Conservation (phyloP, 768 basidiomycete genomes). For the Sutorius australiensis region DNA sequence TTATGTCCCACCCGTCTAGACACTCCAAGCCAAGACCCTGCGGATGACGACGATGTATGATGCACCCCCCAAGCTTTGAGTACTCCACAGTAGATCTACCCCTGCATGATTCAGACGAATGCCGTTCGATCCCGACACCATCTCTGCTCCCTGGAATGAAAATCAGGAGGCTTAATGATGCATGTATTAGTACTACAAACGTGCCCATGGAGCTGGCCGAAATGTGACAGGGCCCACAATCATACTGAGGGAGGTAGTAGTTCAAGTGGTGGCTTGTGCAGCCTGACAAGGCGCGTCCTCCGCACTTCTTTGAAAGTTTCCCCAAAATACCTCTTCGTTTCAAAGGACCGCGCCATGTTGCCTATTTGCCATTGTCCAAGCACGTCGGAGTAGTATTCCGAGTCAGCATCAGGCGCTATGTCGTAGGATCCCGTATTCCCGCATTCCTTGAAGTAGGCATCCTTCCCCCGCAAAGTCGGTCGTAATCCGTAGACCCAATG, state of each 20-base stretch:
- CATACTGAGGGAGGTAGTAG: neutral
- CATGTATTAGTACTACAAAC: constrained; percentile 16
- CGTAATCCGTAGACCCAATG: constrained; percentile 52
- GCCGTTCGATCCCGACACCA: constrained; percentile 4
- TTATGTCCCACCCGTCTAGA: neutral
- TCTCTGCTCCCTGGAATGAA: constrained; percentile 2
- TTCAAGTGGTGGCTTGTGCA: constrained; percentile 2
- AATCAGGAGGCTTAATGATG: constrained; percentile 2
- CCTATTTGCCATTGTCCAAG: constrained; percentile 60
- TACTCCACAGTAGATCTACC: constrained; percentile 7
- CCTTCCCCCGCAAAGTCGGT: constrained; percentile 53
- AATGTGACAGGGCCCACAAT: neutral
- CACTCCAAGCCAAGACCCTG: neutral
- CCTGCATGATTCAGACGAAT: constrained; percentile 5
- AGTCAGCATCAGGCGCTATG: constrained; percentile 45
- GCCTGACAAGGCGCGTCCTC: constrained; percentile 37
- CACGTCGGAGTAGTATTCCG: constrained; percentile 50
- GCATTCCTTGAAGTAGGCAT: constrained; percentile 47
- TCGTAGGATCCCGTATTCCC: constrained; percentile 48
- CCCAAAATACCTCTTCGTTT: constrained; percentile 67
- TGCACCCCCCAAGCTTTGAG: constrained; percentile 10
- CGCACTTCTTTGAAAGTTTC: constrained; percentile 49
- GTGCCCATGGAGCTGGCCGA: neutral
- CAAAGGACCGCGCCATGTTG: constrained; percentile 68
- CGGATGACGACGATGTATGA: neutral